Base-by-base conservation (phyloP, 495 filamentous ascomycete genomes). In the Neurospora sp. region DNA sequence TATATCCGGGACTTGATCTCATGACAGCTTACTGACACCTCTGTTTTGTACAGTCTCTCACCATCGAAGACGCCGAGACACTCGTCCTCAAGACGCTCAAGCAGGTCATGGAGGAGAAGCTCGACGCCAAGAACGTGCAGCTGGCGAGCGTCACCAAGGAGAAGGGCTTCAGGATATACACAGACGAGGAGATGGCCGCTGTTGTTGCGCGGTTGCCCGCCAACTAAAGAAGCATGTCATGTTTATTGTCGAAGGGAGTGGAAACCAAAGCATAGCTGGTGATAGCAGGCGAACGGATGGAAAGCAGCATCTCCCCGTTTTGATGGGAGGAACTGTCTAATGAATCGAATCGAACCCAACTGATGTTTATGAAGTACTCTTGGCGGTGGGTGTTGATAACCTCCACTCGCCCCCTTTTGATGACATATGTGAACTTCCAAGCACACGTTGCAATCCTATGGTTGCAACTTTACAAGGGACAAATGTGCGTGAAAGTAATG, bases 91-190 rank as follows among this genome's bases (percentile, higher is more conserved):
- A 98, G 89, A 99, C 96, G 44, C 83, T 99, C 82, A 99, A 99
- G 88, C 96, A 99, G 85, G 96, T 99, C 70, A 99, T 99, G 96
- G 96, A 99, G 85, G 96, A 99, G 89, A 99, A 98, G 86, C 88
- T 99, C 70, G 96, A 99, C 81, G 87, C 92, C 53, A 98, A 98
- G 88, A 99, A 98, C 79, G 96, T 99, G 76, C 96, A 98, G 87
- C 83, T 99, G 76, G 96, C 96, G 61, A 98, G 94, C 79, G 96
- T 98, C 71, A 99, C 96, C 73, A 97, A 95, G 86, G 94, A 97
- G 72, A 94, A 92, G 81, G 96, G 96, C 20, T 98, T 99, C 87
- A 91, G 91, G 81, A 98, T 99, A 87, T 98, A 99, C 85, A 91
- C 89, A 71, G 96, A 99, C 77, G 93, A 93, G 79, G 95, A 98